Conservation (phyloP, 495 filamentous ascomycete species). For the Penicillium lagena region DNA sequence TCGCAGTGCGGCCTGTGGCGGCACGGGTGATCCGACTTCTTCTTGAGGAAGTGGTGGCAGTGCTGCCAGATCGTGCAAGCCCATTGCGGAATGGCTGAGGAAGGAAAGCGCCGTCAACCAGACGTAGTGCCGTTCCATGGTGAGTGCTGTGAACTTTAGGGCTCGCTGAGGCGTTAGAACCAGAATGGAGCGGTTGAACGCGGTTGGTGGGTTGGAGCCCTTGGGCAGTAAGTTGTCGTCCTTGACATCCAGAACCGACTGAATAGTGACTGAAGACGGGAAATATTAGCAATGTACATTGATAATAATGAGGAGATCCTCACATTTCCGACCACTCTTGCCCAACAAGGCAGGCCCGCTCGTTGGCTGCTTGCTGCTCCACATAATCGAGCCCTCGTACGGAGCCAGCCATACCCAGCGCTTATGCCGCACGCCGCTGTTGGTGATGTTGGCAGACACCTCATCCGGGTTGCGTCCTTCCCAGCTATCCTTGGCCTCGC, state of each 20-base stretch:
- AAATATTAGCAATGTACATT: constrained; percentile 9
- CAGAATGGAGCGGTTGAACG: constrained; percentile 91
- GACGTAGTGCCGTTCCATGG: constrained; percentile 81
- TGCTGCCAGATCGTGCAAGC: constrained; percentile 58
- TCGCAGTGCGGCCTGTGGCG: constrained; percentile 38
- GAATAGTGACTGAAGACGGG: constrained; percentile 66
- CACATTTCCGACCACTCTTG: constrained; percentile 93
- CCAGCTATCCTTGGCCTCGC: constrained; percentile 59
- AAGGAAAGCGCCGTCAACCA: constrained; percentile 95
- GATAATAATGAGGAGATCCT: constrained; percentile 25
- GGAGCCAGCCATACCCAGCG: constrained; percentile 98
- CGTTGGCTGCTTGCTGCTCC: constrained; percentile 96
- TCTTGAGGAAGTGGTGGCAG: constrained; percentile 49
- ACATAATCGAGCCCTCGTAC: constrained; percentile 92
- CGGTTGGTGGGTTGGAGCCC: constrained; percentile 41
- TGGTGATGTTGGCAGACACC: constrained; percentile 47
- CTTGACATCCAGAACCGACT: constrained; percentile 94
- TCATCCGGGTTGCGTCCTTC: constrained; percentile 45
- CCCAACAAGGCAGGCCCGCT: constrained; percentile 83
- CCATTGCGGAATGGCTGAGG: constrained; percentile 76
- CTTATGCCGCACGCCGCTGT: constrained; percentile 71
- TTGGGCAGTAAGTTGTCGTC: constrained; percentile 89
- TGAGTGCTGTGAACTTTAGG: constrained; percentile 87
- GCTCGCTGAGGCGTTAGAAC: constrained; percentile 91
- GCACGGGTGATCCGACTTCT: constrained; percentile 32